These are phyloP conservation scores for Ophiobolus disseminans DNA, from an alignment of 2,329 filamentous ascomycete genomes.

Conservation along the genomic window DNA sequence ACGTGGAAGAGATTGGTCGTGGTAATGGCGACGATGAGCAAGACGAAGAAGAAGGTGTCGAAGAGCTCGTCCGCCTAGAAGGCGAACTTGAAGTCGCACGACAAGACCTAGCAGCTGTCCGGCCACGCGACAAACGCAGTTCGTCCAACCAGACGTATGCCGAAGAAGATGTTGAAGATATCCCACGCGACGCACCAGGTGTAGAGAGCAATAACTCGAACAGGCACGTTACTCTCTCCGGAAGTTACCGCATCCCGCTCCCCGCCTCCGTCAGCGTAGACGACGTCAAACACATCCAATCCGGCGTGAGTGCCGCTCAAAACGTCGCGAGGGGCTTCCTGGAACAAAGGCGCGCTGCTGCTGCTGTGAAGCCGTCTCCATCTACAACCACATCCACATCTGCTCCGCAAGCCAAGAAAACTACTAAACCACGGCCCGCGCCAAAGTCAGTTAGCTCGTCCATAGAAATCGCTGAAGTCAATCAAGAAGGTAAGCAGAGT, in stretches of 20 bases:
- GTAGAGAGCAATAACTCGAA: constrained; percentile 13
- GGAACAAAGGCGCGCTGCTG: constrained; percentile 35
- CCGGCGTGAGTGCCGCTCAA: constrained; percentile 43
- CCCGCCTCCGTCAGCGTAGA: constrained; percentile 39
- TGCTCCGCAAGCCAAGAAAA: background rate
- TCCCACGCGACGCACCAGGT: constrained; percentile 22
- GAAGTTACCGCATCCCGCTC: constrained; percentile 47
- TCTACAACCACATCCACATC: constrained; percentile 1
- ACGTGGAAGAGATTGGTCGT: constrained; percentile 9
- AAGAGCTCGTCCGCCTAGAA: constrained; percentile 42
- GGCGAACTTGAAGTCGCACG: constrained; percentile 42
- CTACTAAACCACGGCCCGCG: constrained; percentile 9
- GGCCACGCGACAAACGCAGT: constrained; percentile 15
- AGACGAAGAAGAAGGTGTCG: constrained; percentile 41
- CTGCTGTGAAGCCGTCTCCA: constrained; percentile 12
- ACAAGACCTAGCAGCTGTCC: constrained; percentile 37
- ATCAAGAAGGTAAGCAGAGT: constrained; percentile 30
- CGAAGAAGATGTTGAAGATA: constrained; percentile 37
- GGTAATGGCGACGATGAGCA: constrained; percentile 15
- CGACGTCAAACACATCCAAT: constrained; percentile 45
- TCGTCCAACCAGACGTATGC: constrained; percentile 18
- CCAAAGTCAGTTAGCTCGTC: constrained; percentile 15
- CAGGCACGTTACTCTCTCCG: constrained; percentile 44
- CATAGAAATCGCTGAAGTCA: constrained; percentile 19
- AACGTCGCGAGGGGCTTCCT: constrained; percentile 43